Evolutionary conservation across 2,329 filamentous ascomycete species (phyloP), one percentile per base, ranked within the genome.

Genomic region (Aspergillus amoenus): DNA sequence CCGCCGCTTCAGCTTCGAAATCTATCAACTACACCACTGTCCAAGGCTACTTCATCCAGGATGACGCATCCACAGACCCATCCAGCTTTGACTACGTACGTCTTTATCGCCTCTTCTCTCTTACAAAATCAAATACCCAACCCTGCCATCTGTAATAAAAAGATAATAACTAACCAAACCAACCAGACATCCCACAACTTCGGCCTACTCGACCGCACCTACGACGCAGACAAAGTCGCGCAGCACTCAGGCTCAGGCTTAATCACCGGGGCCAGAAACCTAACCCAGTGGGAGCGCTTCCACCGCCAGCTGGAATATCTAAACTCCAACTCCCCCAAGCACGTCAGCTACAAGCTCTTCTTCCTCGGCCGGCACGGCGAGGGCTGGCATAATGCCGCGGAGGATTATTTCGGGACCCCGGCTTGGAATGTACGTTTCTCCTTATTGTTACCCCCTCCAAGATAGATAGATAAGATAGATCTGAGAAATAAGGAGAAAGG

Each of bases 331-430:
- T 70, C 75, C 0, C 69, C 70, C 1, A 51, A 64, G 0, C 73
- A 75, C 52, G 74, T 79, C 6, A 71, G 76, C 37, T 87, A 85
- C 70, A 81, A 81, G 46, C 73, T 87, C 3, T 70, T 87, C 24
- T 85, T 82, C 68, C 70, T 85, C 49, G 84, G 81, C 37, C 79
- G 84, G 24, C 84, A 87, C 64, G 84, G 84, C 17, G 79, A 87
- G 66, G 84, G 84, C 9, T 81, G 74, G 63, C 82, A 87, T 70
- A 87, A 87, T 63, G 82, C 82, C 9, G 84, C 83, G 1, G 80
- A 87, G 65, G 67, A 73, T 2, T 81, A 76, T 62, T 86, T 84
- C 60, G 84, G 84, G 40, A 86, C 82, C 0, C 76, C 79, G 4
- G 81, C 79, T 1, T 87, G 84, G 84, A 83, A 87, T 67, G 80